Conservation (phyloP, 805 yeast genomes). For the Kuraishia ogatae region DNA sequence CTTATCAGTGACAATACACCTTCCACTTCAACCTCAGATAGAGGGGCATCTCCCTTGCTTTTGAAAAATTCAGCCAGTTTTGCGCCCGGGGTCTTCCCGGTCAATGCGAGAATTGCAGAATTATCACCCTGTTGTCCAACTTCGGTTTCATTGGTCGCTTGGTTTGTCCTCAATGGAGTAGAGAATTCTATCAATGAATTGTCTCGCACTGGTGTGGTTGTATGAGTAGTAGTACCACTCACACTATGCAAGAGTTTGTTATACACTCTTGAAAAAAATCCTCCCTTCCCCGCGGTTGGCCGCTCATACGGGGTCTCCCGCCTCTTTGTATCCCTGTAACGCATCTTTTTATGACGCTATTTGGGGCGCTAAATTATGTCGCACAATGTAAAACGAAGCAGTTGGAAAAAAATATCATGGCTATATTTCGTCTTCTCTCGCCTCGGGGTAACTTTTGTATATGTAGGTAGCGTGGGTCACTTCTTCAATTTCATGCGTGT, state of each 20-base stretch:
- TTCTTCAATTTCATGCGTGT: not conserved
- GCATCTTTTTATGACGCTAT: constrained; percentile 6
- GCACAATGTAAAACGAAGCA: not conserved
- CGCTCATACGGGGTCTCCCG: constrained; percentile 12
- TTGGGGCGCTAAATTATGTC: not conserved
- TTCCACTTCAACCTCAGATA: constrained; percentile 67
- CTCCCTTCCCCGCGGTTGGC: constrained; percentile 4
- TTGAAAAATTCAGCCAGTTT: constrained; percentile 61
- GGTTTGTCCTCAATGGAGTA: not conserved
- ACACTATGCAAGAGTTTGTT: constrained; percentile 9
- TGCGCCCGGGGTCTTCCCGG: constrained; percentile 38
- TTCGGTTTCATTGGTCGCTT: not conserved
- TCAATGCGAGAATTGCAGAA: constrained; percentile 12
- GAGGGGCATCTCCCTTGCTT: constrained; percentile 67
- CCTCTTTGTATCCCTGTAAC: constrained; percentile 11
- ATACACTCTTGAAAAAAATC: constrained; percentile 9
- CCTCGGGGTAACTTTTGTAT: too few species aligned
- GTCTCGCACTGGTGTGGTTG: not conserved
- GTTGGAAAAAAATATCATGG: not conserved
- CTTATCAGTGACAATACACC: constrained; percentile 63
- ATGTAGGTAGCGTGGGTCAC: too few species aligned
- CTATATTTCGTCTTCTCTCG: not conserved
- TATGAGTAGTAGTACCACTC: not conserved
- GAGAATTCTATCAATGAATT: not conserved
- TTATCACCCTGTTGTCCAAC: constrained; percentile 7